Base-by-base conservation (phyloP, 2,329 filamentous ascomycete species). In the Hypoxylon sp. region DNA sequence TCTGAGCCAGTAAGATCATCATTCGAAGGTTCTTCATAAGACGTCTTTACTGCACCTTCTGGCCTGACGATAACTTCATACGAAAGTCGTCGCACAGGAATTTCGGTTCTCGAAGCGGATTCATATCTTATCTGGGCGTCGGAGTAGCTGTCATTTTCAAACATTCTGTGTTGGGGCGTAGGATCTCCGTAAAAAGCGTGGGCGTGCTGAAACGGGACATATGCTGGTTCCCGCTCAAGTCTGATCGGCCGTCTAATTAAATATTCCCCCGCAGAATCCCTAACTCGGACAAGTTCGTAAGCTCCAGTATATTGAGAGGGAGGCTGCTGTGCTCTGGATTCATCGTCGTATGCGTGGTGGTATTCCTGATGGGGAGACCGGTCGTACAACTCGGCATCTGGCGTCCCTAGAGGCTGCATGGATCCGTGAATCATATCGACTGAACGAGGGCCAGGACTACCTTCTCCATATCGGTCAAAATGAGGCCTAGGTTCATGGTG, bases 261-360 rank as follows among this genome's bases (percentile, higher is more conserved):
- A 66, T 86, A 86, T 53, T 83, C 80, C 10, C 84, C 84, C 19
- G 81, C 75, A 1, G 81, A 77, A 70, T 84, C 82, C 11, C 80
- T 78, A 6, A 84, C 81, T 42, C 83, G 80, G 35, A 87, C 79
- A 10, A 85, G 77, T 71, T 87, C 85, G 65, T 82, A 83, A 3
- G 79, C 70, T 51, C 81, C 80, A 5, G 73, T 63, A 66, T 78
- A 76, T 56, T 78, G 70, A 48, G 75, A 73, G 3, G 73, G 68
- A 44, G 77, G 31, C 8, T 48, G 76, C n/a, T 70, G 68, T 26
- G 68, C 74, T 50, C 71, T 74, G 37, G 39, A 59, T 22, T 77
- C 75, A 48, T 80, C 77, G 31, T 73, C 74, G 60, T 79, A 80
- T 17, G 75, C 73, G 5, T 75, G 76, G 51, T 78, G 78, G 52